Conservation (phyloP, 2,329 filamentous ascomycete species). For the Aspergillus calidoustus region DNA sequence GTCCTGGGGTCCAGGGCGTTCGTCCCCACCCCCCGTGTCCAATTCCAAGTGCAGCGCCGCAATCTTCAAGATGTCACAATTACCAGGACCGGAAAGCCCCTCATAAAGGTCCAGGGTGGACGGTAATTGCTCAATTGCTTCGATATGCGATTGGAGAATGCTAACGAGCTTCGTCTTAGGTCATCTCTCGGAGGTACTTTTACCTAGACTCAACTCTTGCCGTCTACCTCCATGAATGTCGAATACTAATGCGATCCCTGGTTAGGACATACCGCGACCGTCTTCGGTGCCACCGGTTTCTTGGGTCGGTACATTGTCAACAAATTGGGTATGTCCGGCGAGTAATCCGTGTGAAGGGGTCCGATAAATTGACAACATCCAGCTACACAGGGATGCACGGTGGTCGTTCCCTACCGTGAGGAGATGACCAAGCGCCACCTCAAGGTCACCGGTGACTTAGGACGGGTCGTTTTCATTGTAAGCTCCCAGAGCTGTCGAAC, state of each 20-base stretch:
- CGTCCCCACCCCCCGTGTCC: constrained; percentile 41
- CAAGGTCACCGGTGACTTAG: constrained; percentile 94
- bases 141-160: constrained; percentile 17
- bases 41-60: constrained; percentile 52
- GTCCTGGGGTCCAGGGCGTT: constrained; percentile 45
- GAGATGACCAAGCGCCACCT: constrained; percentile 98
- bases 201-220: constrained; percentile 16
- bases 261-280: constrained; percentile 89
- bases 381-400: constrained; percentile 93
- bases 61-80: constrained; percentile 82
- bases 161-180: constrained; percentile 52
- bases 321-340: constrained; percentile 69
- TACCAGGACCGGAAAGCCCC: constrained; percentile 93
- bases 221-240: constrained; percentile 23
- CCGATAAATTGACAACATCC: constrained; percentile 33
- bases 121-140: constrained; percentile 62
- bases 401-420: constrained; percentile 91
- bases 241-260: constrained; percentile 31
- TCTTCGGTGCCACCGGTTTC: constrained; percentile 96
- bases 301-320: constrained; percentile 98
- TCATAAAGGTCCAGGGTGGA: constrained; percentile 85
- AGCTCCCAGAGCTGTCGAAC: background rate
- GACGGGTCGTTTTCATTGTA: constrained; percentile 84
- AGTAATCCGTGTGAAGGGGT: constrained; percentile 30
- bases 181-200: constrained; percentile 81